Conservation (phyloP, 345 rosid species). For the Syzygium aromaticum region DNA sequence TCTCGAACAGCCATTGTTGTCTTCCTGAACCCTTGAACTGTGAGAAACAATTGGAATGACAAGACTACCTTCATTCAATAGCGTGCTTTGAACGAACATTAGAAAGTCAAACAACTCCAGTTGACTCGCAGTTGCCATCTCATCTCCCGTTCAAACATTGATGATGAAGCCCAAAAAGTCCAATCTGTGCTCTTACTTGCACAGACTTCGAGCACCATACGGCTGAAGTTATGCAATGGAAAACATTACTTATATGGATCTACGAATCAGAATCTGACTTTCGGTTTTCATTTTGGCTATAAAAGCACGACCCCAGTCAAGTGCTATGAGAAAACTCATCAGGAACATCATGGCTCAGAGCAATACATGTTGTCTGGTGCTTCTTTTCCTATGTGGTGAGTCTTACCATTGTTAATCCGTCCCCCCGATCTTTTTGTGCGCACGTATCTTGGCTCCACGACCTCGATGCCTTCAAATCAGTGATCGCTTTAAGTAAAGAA, state of each 20-base stretch:
- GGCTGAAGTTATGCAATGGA: not conserved
- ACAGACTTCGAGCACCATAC: not conserved
- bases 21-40: not conserved
- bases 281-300: not conserved
- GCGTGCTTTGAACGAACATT: not conserved
- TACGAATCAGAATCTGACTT: not conserved
- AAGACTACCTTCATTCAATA: not conserved
- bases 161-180: not conserved
- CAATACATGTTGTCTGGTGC: not conserved
- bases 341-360: slow-evolving; percentile 1
- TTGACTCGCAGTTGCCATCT: not conserved
- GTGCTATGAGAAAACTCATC: not conserved
- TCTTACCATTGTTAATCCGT: not conserved
- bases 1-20: not conserved
- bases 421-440: not conserved
- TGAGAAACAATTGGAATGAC: not conserved
- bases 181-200: not conserved
- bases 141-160: not conserved
- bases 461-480: not conserved
- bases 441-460: not conserved
- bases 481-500: not conserved
- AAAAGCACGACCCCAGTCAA: not conserved
- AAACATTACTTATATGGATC: not conserved
- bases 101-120: not conserved
- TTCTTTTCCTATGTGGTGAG: not conserved